Conservation (phyloP, 768 basidiomycete genomes). For the Kwoniella dendrophila region DNA sequence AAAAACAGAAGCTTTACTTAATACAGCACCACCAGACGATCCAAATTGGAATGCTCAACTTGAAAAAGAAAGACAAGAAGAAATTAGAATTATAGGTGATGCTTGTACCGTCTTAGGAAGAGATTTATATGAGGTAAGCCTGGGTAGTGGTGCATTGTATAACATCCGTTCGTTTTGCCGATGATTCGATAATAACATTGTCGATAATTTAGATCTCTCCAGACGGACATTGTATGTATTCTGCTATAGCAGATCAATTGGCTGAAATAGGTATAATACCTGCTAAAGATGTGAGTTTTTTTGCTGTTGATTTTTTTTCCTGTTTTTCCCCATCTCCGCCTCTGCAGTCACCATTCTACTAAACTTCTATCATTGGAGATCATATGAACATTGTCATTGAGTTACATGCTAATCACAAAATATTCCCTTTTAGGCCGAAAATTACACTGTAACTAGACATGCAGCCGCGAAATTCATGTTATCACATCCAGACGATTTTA, state of each 20-base stretch:
- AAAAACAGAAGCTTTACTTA: slow-evolving; percentile 50
- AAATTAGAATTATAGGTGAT: slow-evolving; percentile 49
- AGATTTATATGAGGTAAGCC: slow-evolving; percentile 52
- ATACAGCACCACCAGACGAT: slow-evolving; percentile 49
- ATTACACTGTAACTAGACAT: slow-evolving; percentile 60
- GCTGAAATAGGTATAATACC: slow-evolving; percentile 70
- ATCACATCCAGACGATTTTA: slow-evolving; percentile 80
- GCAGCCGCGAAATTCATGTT: slow-evolving; percentile 80
- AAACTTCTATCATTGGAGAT: neutral
- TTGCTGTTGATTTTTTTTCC: no score
- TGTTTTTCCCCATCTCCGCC: no score
- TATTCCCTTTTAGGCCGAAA: slow-evolving; percentile 24
- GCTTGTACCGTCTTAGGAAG: slow-evolving; percentile 49
- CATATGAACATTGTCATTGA: no score
- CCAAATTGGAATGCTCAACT: slow-evolving; percentile 50
- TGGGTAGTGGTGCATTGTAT: no score
- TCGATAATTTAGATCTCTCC: slow-evolving; percentile 92
- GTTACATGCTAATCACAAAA: no score
- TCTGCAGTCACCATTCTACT: no score
- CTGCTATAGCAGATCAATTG: slow-evolving; percentile 90
- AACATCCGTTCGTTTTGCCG: no score
- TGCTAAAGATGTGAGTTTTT: slow-evolving; percentile 46
- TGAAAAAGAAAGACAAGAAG: slow-evolving; percentile 51
- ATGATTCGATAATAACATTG: no score
- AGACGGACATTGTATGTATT: slow-evolving; percentile 95